Conservation (phyloP, 495 filamentous ascomycete genomes). For the Aspergillus steynii region DNA sequence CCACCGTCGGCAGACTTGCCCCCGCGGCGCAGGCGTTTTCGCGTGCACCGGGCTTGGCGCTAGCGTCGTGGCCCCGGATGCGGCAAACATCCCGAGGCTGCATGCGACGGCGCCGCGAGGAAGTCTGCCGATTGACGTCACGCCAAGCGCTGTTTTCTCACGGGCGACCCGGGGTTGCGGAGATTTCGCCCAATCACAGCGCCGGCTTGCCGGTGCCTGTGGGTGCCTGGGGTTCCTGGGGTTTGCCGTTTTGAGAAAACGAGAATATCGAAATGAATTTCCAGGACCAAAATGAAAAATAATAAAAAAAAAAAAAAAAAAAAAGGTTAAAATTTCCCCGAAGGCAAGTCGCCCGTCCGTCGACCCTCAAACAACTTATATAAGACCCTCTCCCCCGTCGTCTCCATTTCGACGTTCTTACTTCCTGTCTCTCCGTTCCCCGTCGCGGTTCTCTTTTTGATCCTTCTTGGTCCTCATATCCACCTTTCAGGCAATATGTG, state of each 20-base stretch:
- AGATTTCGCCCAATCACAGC: background rate
- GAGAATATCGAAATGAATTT: too few relatives aligned
- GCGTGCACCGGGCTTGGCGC: background rate
- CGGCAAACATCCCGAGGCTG: background rate
- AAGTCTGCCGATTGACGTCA: background rate
- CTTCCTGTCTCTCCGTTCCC: conserved; percentile 2
- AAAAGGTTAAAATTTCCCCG: too few relatives aligned
- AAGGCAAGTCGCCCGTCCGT: background rate
- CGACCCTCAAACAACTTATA: background rate
- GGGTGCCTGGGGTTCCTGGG: background rate
- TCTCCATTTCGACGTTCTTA: background rate
- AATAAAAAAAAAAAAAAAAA: too few relatives aligned
- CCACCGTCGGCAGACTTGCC: background rate
- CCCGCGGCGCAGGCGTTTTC: too few relatives aligned
- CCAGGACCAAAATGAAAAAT: too few relatives aligned
- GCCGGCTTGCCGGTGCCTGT: too few relatives aligned
- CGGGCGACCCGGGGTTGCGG: background rate
- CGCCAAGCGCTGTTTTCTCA: background rate
- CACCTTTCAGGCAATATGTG: conserved; percentile 23
- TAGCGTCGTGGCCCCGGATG: background rate
- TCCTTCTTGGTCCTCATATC: conserved; percentile 9
- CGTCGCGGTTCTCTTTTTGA: conserved; percentile 2
- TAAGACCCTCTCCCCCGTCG: background rate
- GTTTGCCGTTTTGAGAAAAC: background rate
- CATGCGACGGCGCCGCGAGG: background rate